A percentile compares a stretch with the other conserved stretches of the same genome.
Conservation (phyloP, 345 rosid species). For the Corchorus olitorius region DNA sequence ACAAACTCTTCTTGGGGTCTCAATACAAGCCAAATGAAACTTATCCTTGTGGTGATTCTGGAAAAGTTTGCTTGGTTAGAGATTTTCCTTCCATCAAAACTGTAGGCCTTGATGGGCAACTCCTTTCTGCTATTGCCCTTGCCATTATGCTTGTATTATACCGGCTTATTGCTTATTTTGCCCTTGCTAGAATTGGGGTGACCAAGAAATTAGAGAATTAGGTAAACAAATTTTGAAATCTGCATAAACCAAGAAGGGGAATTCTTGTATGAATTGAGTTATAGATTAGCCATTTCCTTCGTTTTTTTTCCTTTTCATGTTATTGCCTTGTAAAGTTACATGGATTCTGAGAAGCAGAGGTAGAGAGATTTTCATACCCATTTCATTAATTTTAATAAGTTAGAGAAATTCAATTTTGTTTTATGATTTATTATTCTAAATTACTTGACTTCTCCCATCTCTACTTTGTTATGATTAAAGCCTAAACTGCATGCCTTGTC, state of each 20-base stretch:
- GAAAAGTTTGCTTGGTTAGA: conserved; percentile 40
- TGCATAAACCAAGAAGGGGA: neutral
- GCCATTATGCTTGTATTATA: conserved; percentile 46
- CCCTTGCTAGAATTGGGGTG: conserved; percentile 25
- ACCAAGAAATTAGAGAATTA: neutral
- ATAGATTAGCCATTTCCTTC: neutral
- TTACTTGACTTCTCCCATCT: neutral
- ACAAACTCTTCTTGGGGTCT: conserved; percentile 47
- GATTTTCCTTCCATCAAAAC: conserved; percentile 43
- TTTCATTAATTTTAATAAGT: neutral
- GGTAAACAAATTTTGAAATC: neutral
- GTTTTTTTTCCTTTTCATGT: neutral
- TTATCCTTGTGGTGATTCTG: conserved; percentile 35
- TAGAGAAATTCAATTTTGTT: neutral
- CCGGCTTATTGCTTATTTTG: conserved; percentile 52
- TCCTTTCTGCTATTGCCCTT: conserved; percentile 33
- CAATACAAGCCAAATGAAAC: conserved; percentile 41
- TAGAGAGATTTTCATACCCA: neutral
- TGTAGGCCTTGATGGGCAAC: conserved; percentile 44
- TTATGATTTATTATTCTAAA: neutral
- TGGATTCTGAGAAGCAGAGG: neutral
- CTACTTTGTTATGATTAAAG: neutral
- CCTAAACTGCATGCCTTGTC: too few relatives aligned
- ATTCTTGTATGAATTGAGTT: neutral
- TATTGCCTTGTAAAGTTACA: neutral